phyloP scores from a whole-genome alignment of 306 rosid genomes.

The Boehmeria nivea region DNA sequence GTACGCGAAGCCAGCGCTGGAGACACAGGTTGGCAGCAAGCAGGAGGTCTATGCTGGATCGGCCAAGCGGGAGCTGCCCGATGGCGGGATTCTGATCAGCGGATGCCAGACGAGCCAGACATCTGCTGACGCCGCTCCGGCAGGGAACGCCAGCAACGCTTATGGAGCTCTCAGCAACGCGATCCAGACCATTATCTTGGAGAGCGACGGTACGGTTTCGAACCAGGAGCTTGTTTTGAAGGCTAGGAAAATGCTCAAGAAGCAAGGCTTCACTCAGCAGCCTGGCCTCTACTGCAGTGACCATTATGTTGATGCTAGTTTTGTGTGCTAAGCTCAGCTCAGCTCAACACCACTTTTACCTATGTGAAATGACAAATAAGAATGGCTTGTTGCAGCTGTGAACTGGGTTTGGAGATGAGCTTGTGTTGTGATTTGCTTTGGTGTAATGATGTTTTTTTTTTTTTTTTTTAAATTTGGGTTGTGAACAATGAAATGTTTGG shows the following conservation, averaged over 20 bases:
- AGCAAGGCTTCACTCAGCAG: slow-evolving; percentile 61
- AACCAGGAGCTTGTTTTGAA: slow-evolving; percentile 49
- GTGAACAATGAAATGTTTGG: slow-evolving; percentile 14
- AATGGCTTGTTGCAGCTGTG: neutral
- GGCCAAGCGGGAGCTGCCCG: slow-evolving; percentile 22
- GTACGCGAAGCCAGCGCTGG: slow-evolving; percentile 65
- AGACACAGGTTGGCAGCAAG: slow-evolving; percentile 44
- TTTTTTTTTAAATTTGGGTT: no score
- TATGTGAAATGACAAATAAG: neutral
- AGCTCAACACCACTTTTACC: neutral
- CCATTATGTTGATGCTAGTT: slow-evolving; percentile 36
- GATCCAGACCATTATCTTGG: slow-evolving; percentile 47
- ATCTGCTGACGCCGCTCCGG: slow-evolving; percentile 72
- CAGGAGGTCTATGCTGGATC: slow-evolving; percentile 58
- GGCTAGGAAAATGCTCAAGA: slow-evolving; percentile 47
- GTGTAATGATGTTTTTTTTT: neutral
- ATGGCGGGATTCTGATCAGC: slow-evolving; percentile 59
- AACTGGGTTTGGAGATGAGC: neutral
- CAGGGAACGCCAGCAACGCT: slow-evolving; percentile 36
- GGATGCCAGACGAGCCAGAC: slow-evolving; percentile 80
- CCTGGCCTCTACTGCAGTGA: slow-evolving; percentile 82
- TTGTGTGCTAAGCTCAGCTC: slow-evolving; percentile 25
- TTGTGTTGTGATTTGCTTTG: neutral
- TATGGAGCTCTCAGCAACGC: slow-evolving; percentile 82
- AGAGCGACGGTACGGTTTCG: slow-evolving; percentile 37